A percentile compares a stretch with the other conserved stretches of the same genome.
Evolutionary conservation across 495 filamentous ascomycete genomes (phyloP).

Genomic region (Penicillium paradoxum): DNA sequence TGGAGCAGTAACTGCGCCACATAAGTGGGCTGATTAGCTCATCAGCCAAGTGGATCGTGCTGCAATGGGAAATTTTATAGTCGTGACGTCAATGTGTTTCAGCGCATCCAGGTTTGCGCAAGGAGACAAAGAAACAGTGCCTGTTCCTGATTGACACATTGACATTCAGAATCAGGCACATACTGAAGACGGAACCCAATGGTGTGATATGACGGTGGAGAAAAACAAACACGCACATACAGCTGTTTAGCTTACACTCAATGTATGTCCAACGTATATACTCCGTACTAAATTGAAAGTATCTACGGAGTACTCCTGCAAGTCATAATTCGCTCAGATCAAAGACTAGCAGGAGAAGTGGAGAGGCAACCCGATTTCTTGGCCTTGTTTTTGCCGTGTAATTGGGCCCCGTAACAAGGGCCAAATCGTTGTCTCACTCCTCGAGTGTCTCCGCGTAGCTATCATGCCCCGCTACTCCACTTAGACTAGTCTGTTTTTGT

Average conservation of each 20-base stretch:
- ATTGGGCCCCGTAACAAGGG: neutral
- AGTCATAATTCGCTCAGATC: neutral
- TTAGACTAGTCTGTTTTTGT: neutral
- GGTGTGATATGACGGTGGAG: neutral
- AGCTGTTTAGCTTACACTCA: too few species aligned
- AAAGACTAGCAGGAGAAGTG: neutral
- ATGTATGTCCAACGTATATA: too few species aligned
- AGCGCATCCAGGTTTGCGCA: constrained; percentile 6
- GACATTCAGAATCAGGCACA: constrained; percentile 5
- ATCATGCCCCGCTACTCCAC: neutral
- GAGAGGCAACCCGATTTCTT: too few species aligned
- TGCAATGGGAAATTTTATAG: constrained; percentile 7
- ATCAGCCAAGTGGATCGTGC: constrained; percentile 1
- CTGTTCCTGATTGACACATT: constrained; percentile 14
- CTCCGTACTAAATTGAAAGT: too few species aligned
- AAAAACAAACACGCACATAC: neutral
- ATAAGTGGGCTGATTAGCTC: constrained; percentile 14
- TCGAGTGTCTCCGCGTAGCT: neutral
- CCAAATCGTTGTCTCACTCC: too few species aligned
- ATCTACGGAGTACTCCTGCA: too few species aligned
- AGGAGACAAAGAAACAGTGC: neutral
- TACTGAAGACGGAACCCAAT: neutral
- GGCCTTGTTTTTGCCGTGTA: too few species aligned
- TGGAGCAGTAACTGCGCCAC: constrained; percentile 15
- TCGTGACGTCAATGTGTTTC: constrained; percentile 28